Conservation (phyloP, 805 yeast genomes). For the Schwanniomyces vanrijiae region DNA sequence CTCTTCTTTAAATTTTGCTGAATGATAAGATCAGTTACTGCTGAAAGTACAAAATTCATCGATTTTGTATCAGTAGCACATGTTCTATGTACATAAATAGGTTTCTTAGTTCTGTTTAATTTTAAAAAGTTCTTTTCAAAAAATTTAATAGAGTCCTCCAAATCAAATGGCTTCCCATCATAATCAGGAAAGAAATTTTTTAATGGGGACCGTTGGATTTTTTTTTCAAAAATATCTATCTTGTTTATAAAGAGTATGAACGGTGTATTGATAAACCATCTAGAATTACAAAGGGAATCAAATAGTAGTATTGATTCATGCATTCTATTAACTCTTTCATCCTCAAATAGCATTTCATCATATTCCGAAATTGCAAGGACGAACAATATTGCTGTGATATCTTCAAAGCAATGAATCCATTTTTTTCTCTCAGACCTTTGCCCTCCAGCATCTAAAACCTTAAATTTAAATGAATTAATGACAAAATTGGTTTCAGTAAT, state of each 20-base stretch:
- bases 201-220: constrained; percentile 66
- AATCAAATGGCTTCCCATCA: constrained; percentile 59
- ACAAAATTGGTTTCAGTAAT: constrained; percentile 83
- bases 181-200: constrained; percentile 76
- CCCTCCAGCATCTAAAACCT: constrained; percentile 94
- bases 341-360: constrained; percentile 90
- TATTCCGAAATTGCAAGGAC: constrained; percentile 90
- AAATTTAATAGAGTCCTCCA: constrained; percentile 65
- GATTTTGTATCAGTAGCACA: constrained; percentile 92
- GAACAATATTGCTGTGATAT: constrained; percentile 82
- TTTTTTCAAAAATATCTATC: constrained; percentile 74
- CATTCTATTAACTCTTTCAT: constrained; percentile 84
- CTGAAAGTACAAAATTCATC: constrained; percentile 87
- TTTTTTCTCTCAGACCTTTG: constrained; percentile 88
- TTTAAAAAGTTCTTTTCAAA: constrained; percentile 68
- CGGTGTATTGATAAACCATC: constrained; percentile 84
- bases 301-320: constrained; percentile 85
- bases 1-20: constrained; percentile 78
- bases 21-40: constrained; percentile 88
- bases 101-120: constrained; percentile 64
- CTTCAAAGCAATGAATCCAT: constrained; percentile 95
- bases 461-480: constrained; percentile 62
- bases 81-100: constrained; percentile 88
- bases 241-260: constrained; percentile 88
- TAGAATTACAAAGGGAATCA: constrained; percentile 78